A percentile compares a stretch with the other conserved stretches of the same genome.
Conservation (phyloP, 495 filamentous ascomycete species). For the Penicillium maclennaniae region DNA sequence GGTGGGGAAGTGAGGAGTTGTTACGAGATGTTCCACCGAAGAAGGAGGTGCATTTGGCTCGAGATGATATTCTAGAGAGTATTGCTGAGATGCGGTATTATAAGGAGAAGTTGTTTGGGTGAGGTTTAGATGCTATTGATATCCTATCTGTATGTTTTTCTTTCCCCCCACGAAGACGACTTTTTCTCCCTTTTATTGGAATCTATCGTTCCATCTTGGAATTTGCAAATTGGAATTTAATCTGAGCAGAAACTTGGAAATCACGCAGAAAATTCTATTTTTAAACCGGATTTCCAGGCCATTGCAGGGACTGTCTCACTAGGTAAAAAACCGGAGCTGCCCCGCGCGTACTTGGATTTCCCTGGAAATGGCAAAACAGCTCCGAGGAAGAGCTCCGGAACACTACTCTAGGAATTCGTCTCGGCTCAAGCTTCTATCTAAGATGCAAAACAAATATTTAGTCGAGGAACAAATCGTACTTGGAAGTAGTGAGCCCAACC, state of each 20-base stretch:
- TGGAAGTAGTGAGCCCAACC: neutral
- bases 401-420: neutral
- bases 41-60: conserved; percentile 72
- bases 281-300: neutral
- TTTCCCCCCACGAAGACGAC: no score
- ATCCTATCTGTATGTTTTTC: neutral
- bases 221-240: no score
- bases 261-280: neutral
- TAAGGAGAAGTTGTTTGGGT: conserved; percentile 37
- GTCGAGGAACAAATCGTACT: neutral
- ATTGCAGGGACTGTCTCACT: neutral
- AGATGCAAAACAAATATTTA: neutral
- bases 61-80: conserved; percentile 89
- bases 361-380: neutral
- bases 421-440: neutral
- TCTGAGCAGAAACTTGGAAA: no score
- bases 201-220: no score
- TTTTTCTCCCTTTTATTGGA: neutral
- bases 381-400: neutral
- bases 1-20: conserved; percentile 69
- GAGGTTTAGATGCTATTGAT: neutral
- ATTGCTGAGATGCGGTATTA: conserved; percentile 89
- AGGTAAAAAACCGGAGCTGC: neutral
- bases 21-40: conserved; percentile 63
- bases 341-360: neutral